phyloP scores from a whole-genome alignment of 192 early-diverging fungal genomes.

The Geranomyces variabilis region DNA sequence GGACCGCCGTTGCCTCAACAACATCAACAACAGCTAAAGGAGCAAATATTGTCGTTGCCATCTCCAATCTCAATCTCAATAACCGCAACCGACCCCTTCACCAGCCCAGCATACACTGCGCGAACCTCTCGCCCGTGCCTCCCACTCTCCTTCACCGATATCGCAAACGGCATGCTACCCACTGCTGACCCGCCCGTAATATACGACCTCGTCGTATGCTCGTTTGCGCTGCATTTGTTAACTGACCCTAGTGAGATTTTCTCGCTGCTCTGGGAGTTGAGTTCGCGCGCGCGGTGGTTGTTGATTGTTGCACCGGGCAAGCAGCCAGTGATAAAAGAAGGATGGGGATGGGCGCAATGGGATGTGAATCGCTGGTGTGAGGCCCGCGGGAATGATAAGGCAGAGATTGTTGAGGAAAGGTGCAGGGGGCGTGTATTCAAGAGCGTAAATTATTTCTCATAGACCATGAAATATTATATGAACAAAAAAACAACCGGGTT shows the following conservation, averaged over 20 bases:
- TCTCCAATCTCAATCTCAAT: too few species aligned
- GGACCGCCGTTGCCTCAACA: too few species aligned
- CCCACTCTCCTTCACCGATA: constrained; percentile 25
- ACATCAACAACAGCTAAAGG: not conserved
- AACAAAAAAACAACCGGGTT: too few species aligned
- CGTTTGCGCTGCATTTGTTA: constrained; percentile 26
- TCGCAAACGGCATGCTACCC: constrained; percentile 21
- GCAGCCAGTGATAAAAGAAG: constrained; percentile 28
- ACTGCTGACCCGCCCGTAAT: not conserved
- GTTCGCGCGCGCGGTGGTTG: constrained; percentile 17
- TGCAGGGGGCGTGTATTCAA: constrained; percentile 15
- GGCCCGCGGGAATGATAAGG: not conserved
- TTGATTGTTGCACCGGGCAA: constrained; percentile 29
- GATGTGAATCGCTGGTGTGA: constrained; percentile 15
- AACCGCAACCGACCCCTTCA: constrained; percentile 26
- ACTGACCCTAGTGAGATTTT: constrained; percentile 21
- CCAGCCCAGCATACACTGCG: constrained; percentile 4
- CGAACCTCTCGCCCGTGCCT: constrained; percentile 17
- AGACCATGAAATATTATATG: not conserved
- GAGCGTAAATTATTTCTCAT: constrained; percentile 16
- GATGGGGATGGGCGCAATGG: constrained; percentile 31
- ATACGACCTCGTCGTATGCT: constrained; percentile 22
- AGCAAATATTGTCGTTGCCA: too few species aligned
- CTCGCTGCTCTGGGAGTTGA: constrained; percentile 26
- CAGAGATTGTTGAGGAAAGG: constrained; percentile 7